Evolutionary conservation across 495 filamentous ascomycete species (phyloP).

Genomic region (Margaritispora aquatica): DNA sequence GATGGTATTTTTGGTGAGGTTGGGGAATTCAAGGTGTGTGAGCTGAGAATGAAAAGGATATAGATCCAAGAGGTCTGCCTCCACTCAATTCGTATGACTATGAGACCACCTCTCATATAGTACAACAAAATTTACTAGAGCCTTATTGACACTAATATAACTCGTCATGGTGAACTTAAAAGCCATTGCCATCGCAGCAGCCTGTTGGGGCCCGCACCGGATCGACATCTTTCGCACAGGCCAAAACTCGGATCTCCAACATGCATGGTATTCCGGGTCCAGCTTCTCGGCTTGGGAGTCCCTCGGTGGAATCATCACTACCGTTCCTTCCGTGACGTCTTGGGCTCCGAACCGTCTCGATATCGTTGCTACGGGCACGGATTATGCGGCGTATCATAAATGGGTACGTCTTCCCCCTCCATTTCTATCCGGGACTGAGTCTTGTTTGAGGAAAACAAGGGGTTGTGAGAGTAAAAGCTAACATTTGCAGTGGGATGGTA

Average conservation of each 20-base stretch:
- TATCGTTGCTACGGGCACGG: conserved; percentile 23
- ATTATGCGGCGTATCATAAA: conserved; percentile 27
- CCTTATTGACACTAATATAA: too few relatives aligned
- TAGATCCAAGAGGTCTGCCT: too few relatives aligned
- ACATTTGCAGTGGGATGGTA: conserved; percentile 22
- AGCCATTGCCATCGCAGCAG: conserved; percentile 14
- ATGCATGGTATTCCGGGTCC: neutral
- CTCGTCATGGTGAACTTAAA: neutral
- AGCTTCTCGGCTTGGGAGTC: conserved; percentile 18
- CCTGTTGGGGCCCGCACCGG: conserved; percentile 19
- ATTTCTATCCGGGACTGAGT: too few relatives aligned
- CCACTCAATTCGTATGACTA: too few relatives aligned
- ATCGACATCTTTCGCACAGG: conserved; percentile 26
- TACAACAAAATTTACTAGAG: too few relatives aligned
- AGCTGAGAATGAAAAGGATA: too few relatives aligned
- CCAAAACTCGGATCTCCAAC: conserved; percentile 26
- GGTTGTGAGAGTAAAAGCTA: neutral
- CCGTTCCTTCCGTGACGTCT: conserved; percentile 15
- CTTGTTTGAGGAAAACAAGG: neutral
- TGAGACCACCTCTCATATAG: too few relatives aligned
- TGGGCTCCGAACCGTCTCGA: conserved; percentile 25
- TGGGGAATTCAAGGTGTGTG: too few relatives aligned
- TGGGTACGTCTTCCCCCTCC: conserved; percentile 4
- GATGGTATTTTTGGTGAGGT: too few relatives aligned
- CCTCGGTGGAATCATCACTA: conserved; percentile 22